Evolutionary conservation across 2,329 filamentous ascomycete genomes (phyloP), one percentile per base, ranked within the genome.

Genomic region (Pseudocercospora fuligena): DNA sequence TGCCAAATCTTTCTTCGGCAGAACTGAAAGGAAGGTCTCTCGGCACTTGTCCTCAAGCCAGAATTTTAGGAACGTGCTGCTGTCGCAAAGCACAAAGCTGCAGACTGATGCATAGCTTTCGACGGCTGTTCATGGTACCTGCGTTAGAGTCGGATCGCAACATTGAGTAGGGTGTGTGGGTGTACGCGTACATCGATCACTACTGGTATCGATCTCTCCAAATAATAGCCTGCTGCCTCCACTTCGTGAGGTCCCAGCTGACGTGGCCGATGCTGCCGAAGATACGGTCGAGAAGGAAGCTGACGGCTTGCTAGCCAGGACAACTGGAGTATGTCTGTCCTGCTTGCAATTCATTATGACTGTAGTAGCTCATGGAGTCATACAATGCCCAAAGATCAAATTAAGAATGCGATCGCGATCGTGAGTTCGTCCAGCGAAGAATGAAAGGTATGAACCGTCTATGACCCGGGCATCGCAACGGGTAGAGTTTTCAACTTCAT

Each of bases 11-110:
- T 77, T 74, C 49, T 77, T 73, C 12, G 81, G 76, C 9, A 83
- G 69, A 53, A 79, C 76, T 19, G 78, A 78, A 14, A 84, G 78
- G 36, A 84, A 75, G 27, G 74, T 77, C 40, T 83, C 79, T 68
- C 82, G 82, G 72, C 82, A 83, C 61, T 74, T 72, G 61, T 84
- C 82, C 60, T 80, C 80, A 46, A 83, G 76, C 83, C 83, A 85
- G 75, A 84, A 83, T 64, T 81, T 79, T 68, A 84, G 77, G 69
- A 85, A 84, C 11, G 80, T 79, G 31, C 82, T 80, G 73, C 80
- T 84, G 47, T 81, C 81, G 33, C 81, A 84, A 54, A 82, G 76
- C 3, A 84, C 81, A 58, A 85, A 76, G 73, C 80, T 83, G 77
- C 82, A 84, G 69, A 83, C 79, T 63, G 81, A 82, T 61, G 79